These are phyloP conservation scores for Cystofilobasidium bisporidii DNA, from an alignment of 768 basidiomycete genomes.

Conservation along the genomic window DNA sequence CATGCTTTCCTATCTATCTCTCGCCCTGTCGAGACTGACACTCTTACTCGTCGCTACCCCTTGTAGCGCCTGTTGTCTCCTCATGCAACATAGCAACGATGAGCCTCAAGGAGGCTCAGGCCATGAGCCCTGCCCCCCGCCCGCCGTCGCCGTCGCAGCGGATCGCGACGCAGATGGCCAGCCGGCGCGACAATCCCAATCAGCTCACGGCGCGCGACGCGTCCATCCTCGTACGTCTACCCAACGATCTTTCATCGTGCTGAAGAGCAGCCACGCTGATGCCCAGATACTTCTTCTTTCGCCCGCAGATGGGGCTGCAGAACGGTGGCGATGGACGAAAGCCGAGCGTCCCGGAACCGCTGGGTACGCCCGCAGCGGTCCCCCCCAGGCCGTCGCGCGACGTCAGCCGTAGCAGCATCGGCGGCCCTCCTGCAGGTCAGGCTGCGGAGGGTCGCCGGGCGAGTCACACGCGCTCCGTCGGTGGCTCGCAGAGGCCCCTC, in stretches of 20 bases:
- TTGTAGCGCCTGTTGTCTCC: constrained; percentile 77
- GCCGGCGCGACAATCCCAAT: constrained; percentile 73
- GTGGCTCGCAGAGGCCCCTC: background rate
- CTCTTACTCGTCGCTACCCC: background rate
- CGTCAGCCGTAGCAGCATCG: constrained; percentile 18
- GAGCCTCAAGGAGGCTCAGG: constrained; percentile 83
- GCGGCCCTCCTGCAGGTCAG: too few species aligned
- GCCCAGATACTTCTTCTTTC: background rate
- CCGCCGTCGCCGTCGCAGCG: constrained; percentile 85
- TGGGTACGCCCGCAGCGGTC: constrained; percentile 31
- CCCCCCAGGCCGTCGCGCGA: constrained; percentile 66
- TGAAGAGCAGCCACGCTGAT: background rate
- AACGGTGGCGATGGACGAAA: background rate
- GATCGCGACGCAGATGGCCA: constrained; percentile 75
- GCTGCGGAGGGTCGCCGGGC: background rate
- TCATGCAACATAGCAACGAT: constrained; percentile 96
- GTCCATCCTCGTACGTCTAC: constrained; percentile 54
- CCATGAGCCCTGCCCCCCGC: constrained; percentile 89
- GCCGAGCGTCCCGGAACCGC: constrained; percentile 1
- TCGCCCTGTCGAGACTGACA: too few species aligned
- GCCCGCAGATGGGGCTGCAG: constrained; percentile 13
- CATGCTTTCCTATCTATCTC: background rate
- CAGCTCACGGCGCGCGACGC: constrained; percentile 64
- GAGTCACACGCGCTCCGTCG: background rate
- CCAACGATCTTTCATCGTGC: background rate